Evolutionary conservation across 257 asterid genomes (phyloP).

Genomic region (Solanum bulbocastanum): DNA sequence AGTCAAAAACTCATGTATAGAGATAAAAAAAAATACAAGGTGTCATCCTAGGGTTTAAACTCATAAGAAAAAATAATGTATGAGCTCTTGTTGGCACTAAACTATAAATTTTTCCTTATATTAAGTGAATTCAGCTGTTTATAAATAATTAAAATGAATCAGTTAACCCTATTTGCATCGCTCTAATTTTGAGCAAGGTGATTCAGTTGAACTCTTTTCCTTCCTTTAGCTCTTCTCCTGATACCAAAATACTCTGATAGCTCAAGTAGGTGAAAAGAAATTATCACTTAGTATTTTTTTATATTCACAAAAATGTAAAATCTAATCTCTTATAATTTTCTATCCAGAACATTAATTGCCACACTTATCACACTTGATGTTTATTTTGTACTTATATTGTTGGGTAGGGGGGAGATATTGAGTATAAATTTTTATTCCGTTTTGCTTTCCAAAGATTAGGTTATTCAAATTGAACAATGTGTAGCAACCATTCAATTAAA

Average conservation of each 20-base stretch:
- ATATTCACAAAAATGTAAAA: too few relatives aligned
- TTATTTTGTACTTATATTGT: not conserved
- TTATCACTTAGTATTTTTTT: not conserved
- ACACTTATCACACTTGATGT: not conserved
- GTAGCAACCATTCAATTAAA: not conserved
- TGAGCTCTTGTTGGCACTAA: too few relatives aligned
- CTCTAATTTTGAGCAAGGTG: not conserved
- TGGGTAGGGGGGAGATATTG: not conserved
- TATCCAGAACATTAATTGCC: not conserved
- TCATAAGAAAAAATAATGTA: too few relatives aligned
- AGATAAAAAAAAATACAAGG: not conserved
- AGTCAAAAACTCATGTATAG: not conserved
- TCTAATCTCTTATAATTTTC: not conserved
- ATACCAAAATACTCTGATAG: too few relatives aligned
- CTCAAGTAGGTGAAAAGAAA: too few relatives aligned
- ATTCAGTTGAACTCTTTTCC: not conserved
- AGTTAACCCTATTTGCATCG: too few relatives aligned
- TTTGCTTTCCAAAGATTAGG: not conserved
- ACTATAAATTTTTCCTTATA: too few relatives aligned
- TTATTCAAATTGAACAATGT: not conserved
- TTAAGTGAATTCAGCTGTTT: too few relatives aligned
- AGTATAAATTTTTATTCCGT: too few relatives aligned
- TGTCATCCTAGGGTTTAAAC: not conserved
- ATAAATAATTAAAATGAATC: too few relatives aligned
- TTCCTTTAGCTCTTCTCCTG: not conserved